Evolutionary conservation across 2,329 filamentous ascomycete species (phyloP).

Genomic region (Xylariales sp.): DNA sequence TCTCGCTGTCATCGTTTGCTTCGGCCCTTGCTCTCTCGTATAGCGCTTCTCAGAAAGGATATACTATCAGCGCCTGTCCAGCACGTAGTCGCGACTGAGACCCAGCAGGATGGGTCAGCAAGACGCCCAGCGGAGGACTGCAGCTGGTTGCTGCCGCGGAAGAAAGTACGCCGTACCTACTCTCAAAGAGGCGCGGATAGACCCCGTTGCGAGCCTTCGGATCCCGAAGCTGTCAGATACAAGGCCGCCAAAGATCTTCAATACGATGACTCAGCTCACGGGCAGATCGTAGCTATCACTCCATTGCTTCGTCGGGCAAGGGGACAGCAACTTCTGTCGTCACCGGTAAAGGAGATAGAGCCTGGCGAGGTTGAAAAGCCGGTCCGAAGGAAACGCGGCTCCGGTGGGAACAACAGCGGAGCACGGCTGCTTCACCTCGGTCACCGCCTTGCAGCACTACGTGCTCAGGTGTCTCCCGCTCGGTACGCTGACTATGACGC

Average conservation of each 20-base stretch:
- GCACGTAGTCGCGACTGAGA: constrained; percentile 1
- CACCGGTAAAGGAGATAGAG: constrained; percentile 5
- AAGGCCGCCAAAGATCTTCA: constrained; percentile 15
- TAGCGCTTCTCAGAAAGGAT: constrained; percentile 34
- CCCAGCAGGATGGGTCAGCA: constrained; percentile 8
- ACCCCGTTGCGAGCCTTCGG: neutral
- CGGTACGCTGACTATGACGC: constrained; percentile 37
- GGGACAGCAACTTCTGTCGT: constrained; percentile 19
- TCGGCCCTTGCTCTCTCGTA: constrained; percentile 36
- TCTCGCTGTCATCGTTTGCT: constrained; percentile 38
- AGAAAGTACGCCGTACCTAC: constrained; percentile 26
- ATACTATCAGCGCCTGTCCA: constrained; percentile 13
- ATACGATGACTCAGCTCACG: constrained; percentile 10
- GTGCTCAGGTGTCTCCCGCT: constrained; percentile 22
- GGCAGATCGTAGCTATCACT: constrained; percentile 23
- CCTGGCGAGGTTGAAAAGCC: constrained; percentile 2
- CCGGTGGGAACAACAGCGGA: constrained; percentile 8
- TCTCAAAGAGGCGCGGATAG: constrained; percentile 16
- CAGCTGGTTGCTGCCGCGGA: constrained; percentile 22
- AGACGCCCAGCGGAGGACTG: constrained; percentile 11
- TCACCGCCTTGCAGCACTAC: constrained; percentile 30
- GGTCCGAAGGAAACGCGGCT: neutral
- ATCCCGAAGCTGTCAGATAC: constrained; percentile 3
- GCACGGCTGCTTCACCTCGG: constrained; percentile 22
- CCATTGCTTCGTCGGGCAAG: constrained; percentile 25